Base-by-base conservation (phyloP, 176 grass and related monocot genomes). In the Leersia perrieri region DNA sequence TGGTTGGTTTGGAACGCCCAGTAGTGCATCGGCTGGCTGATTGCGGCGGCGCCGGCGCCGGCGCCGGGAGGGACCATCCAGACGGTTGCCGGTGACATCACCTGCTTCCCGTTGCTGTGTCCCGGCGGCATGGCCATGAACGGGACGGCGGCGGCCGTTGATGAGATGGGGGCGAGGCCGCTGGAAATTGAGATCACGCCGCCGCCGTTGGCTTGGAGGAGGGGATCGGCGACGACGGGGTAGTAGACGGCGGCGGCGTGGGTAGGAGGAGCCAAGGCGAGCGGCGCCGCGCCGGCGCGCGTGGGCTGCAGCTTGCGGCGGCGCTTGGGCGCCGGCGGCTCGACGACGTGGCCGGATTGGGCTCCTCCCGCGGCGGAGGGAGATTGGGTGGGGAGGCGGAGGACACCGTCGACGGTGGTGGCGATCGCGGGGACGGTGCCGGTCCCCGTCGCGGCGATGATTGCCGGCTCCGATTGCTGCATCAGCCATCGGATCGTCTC, bases 401-500 rank as follows among this genome's bases (percentile, higher is more conserved):
- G 87, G 23, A 92, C 87, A 27, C 94, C 94, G 74, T 94, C 87
- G 18, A 91, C 85, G 29, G 85, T 78, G 18, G 80, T 82, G 60
- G 94, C 94, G 58, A 94, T 94, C 14, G 94, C 94, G 16, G 94
- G 94, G 42, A 92, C 87, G 11, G 91, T 97, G 2, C 94, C 94
- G 3, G 91, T 94, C 63, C 94, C 94, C 39, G 94, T 97, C 64
- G 94, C 91, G 2, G 94, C 89, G 32, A 97, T 23, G 70, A 97
- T 88, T 26, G 91, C 84, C 3, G 89, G 94, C 83, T 97, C 94
- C 67, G 94, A 88, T 74, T 97, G 94, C 75, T 94, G 89, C 65
- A 94, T 81, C 11, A 97, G 89, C 94, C 94, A 97, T 53, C 91
- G 94, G 75, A 97, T 85, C 63, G 94, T 97, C 78, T 97, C 94